Percentiles rank a stretch among this genome's conserved stretches.
These are phyloP conservation scores for Knoxia roxburghii DNA, from an alignment of 257 asterid genomes.

Conservation along the genomic window DNA sequence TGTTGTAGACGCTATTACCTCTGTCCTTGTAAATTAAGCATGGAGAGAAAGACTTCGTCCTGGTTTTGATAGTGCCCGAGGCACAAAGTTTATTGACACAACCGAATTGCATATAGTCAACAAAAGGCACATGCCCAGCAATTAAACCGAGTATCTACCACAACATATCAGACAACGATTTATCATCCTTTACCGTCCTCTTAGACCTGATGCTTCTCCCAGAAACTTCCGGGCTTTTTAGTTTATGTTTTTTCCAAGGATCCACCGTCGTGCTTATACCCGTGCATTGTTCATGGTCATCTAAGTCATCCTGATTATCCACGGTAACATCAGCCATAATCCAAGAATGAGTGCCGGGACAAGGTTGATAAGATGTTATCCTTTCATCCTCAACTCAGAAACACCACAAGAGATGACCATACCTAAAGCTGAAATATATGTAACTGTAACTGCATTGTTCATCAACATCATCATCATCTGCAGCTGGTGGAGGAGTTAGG, in stretches of 20 bases:
- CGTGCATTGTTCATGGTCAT: no score
- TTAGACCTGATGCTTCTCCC: no score
- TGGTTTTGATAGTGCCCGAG: neutral
- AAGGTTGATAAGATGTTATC: neutral
- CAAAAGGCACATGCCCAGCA: neutral
- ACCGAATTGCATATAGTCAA: neutral
- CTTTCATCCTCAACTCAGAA: neutral
- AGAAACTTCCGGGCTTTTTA: neutral
- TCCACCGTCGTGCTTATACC: no score
- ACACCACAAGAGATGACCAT: neutral
- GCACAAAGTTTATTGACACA: neutral
- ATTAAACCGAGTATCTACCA: no score
- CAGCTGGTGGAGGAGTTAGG: no score
- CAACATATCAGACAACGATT: neutral
- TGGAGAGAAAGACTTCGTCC: neutral
- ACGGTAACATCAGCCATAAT: neutral
- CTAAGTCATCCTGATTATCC: neutral
- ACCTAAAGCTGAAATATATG: neutral
- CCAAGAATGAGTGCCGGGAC: neutral
- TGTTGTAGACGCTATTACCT: neutral
- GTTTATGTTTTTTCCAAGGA: no score
- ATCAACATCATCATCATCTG: no score
- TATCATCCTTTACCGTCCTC: no score
- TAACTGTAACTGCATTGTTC: no score
- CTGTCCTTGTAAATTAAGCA: neutral